Conservation (phyloP, 1,139 yeast species). For the Arxiozyma heterogenica region DNA sequence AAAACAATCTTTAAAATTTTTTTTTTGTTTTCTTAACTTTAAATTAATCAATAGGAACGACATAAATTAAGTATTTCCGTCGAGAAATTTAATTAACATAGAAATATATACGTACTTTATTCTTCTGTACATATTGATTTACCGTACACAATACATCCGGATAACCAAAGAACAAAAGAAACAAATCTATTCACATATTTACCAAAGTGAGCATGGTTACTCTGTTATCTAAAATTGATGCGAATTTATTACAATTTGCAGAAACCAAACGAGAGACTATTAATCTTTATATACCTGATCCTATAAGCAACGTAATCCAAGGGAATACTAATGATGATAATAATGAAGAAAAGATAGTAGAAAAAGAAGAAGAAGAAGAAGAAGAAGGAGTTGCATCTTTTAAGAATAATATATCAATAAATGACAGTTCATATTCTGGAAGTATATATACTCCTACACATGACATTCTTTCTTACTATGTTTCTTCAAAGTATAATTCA, state of each 20-base stretch:
- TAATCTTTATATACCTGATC: conserved; percentile 9
- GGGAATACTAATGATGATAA: too few relatives aligned
- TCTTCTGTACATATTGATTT: background rate
- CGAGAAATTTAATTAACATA: background rate
- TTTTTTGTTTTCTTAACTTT: too few relatives aligned
- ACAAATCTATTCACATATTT: background rate
- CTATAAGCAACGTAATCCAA: conserved; percentile 1
- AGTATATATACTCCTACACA: conserved; percentile 14
- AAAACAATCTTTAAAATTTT: background rate
- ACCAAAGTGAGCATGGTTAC: conserved; percentile 9
- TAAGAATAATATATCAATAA: background rate
- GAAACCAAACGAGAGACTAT: conserved; percentile 5
- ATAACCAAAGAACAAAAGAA: background rate
- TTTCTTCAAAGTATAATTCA: conserved; percentile 15
- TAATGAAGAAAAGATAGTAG: background rate
- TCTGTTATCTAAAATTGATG: conserved; percentile 19
- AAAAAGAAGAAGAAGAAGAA: background rate
- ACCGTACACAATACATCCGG: background rate
- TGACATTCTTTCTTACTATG: conserved; percentile 21
- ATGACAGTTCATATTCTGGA: conserved; percentile 17
- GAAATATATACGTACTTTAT: background rate
- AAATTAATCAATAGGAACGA: background rate
- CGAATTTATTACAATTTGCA: conserved; percentile 14
- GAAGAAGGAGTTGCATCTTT: background rate
- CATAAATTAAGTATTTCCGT: background rate